These are phyloP conservation scores for Kuraishia capsulata DNA, from an alignment of 805 yeast genomes.

Conservation along the genomic window DNA sequence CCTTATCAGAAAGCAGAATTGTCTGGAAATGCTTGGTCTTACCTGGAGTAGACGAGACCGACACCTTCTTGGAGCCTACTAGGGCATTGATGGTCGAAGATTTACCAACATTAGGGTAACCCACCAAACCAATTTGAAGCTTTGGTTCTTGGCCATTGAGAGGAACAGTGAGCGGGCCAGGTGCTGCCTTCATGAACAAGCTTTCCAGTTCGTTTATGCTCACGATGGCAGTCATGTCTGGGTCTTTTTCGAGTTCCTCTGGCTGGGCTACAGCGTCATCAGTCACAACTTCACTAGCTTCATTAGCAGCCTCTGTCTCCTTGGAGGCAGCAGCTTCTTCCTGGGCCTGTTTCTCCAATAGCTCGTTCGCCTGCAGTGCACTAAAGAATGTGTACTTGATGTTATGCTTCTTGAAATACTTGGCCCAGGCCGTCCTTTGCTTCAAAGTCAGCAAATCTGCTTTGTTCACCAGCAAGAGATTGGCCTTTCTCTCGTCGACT, in stretches of 20 bases:
- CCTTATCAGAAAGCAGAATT: constrained; percentile 71
- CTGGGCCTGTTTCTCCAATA: constrained; percentile 26
- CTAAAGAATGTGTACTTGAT: constrained; percentile 88
- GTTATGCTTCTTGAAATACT: constrained; percentile 57
- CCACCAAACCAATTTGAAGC: constrained; percentile 89
- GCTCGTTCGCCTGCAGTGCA: constrained; percentile 76
- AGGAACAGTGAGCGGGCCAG: constrained; percentile 49
- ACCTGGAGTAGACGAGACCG: constrained; percentile 98
- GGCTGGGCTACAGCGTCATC: too few relatives aligned
- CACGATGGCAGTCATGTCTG: constrained; percentile 56
- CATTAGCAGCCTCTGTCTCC: constrained; percentile 13
- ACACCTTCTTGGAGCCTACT: constrained; percentile 95
- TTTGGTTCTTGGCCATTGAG: constrained; percentile 49
- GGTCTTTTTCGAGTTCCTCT: constrained; percentile 22
- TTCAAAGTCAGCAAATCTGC: constrained; percentile 75
- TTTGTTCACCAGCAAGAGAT: constrained; percentile 81
- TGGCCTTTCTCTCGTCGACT: constrained; percentile 64
- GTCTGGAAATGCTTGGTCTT: constrained; percentile 99
- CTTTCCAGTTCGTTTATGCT: constrained; percentile 80
- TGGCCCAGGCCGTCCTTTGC: constrained; percentile 85
- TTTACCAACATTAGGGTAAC: constrained; percentile 80
- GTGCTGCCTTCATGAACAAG: constrained; percentile 69
- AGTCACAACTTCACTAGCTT: constrained; percentile 8
- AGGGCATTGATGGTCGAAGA: constrained; percentile 66
- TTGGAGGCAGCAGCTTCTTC: constrained; percentile 13